A percentile compares a stretch with the other conserved stretches of the same genome.
phyloP scores from a whole-genome alignment of 805 yeast species.

The Metschnikowia orientalis region DNA sequence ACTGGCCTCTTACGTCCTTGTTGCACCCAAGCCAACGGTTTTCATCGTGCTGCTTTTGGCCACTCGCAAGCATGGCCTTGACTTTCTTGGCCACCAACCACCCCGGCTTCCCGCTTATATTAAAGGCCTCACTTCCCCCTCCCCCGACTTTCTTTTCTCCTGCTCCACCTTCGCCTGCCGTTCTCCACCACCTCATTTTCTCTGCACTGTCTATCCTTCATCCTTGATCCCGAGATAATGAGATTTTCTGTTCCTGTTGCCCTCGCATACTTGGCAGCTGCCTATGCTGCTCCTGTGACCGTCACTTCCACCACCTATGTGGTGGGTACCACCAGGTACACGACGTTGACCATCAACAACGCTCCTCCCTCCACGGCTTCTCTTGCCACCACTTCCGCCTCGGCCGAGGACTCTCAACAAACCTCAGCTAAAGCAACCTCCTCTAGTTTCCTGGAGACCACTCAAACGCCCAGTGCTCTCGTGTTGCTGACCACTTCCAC shows the following conservation, averaged over 20 bases:
- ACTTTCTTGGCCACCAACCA: too few relatives aligned
- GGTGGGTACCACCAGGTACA: conserved; percentile 10
- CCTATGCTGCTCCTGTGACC: conserved; percentile 12
- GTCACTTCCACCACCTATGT: conserved; percentile 10
- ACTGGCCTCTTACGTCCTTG: too few relatives aligned
- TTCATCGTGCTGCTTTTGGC: too few relatives aligned
- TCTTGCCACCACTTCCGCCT: conserved; percentile 2
- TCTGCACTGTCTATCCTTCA: too few relatives aligned
- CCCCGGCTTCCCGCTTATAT: background rate
- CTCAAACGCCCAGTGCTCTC: too few relatives aligned
- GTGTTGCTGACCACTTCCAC: background rate
- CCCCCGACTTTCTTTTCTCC: conserved; percentile 5
- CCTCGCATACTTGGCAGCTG: conserved; percentile 8
- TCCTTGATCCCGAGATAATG: conserved; percentile 5
- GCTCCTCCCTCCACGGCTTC: conserved; percentile 10
- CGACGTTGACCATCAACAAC: conserved; percentile 9
- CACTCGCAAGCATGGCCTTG: too few relatives aligned
- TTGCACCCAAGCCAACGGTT: too few relatives aligned
- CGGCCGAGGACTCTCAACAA: background rate
- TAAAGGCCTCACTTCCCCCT: background rate
- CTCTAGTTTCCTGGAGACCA: too few relatives aligned
- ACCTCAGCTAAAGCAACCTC: background rate
- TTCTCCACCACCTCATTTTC: too few relatives aligned
- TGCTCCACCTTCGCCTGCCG: too few relatives aligned
- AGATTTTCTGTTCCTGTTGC: conserved; percentile 7